Conservation (phyloP, 352 stramenopile genomes). For the Saprolegnia diclina region DNA sequence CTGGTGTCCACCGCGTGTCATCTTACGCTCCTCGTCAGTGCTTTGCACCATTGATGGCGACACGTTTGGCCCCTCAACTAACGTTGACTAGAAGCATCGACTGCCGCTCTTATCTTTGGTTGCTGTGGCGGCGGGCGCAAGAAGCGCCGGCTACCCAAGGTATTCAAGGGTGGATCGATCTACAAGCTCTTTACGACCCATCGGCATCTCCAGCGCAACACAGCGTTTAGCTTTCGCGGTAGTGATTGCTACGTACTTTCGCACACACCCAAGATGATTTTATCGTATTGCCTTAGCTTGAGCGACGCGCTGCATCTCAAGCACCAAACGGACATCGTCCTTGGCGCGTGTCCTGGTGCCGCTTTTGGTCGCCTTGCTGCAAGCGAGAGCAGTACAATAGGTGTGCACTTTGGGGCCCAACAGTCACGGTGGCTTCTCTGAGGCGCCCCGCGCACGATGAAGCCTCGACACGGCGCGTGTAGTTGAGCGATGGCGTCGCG, state of each 20-base stretch:
- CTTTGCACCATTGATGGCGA: not conserved
- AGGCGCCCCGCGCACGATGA: too few relatives aligned
- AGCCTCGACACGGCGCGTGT: too few relatives aligned
- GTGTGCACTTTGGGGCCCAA: too few relatives aligned
- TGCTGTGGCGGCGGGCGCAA: not conserved
- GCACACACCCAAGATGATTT: not conserved
- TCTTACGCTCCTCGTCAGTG: not conserved
- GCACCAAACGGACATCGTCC: too few relatives aligned
- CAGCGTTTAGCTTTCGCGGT: not conserved
- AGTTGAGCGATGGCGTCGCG: too few relatives aligned
- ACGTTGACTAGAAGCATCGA: conserved; percentile 1
- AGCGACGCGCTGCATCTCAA: not conserved
- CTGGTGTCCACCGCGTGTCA: not conserved
- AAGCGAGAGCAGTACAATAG: too few relatives aligned
- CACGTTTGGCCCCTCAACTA: not conserved
- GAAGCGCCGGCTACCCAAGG: not conserved
- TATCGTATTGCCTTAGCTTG: not conserved
- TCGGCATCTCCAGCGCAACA: not conserved
- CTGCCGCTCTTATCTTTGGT: not conserved
- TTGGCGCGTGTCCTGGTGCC: too few relatives aligned
- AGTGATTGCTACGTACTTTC: not conserved
- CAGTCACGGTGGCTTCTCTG: too few relatives aligned
- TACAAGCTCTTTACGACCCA: conserved; percentile 3
- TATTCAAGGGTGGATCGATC: not conserved
- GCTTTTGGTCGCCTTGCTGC: too few relatives aligned